Conservation (phyloP, 2,329 filamentous ascomycete species). For the Neopestalotiopsis sp. region DNA sequence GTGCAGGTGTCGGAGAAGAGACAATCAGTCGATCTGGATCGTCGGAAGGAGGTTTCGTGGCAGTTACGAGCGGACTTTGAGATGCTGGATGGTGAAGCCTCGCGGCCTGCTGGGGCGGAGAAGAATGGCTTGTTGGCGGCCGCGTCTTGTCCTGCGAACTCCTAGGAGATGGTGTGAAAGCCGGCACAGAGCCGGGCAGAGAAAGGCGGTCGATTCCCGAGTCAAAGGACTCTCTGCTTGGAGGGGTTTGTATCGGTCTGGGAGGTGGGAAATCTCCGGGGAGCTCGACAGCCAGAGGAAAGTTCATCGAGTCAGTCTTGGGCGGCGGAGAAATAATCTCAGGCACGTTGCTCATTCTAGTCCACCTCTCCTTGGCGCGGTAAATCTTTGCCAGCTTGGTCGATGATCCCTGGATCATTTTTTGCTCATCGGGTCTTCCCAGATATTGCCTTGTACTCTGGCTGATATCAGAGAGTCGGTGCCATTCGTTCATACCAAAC, state of each 20-base stretch:
- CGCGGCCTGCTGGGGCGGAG: constrained; percentile 38
- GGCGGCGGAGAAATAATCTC: constrained; percentile 43
- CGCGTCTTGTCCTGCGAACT: constrained; percentile 55
- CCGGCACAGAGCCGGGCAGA: constrained; percentile 36
- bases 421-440: constrained; percentile 73
- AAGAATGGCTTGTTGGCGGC: constrained; percentile 38
- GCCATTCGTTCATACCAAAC: constrained; percentile 99
- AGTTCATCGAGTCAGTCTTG: constrained; percentile 45
- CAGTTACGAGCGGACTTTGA: constrained; percentile 24
- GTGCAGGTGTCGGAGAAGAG: constrained; percentile 62
- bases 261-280: constrained; percentile 57
- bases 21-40: constrained; percentile 61
- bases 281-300: constrained; percentile 62
- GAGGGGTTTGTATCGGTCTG: constrained; percentile 43
- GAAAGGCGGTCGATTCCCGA: constrained; percentile 58
- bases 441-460: constrained; percentile 89
- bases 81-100: constrained; percentile 32
- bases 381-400: constrained; percentile 85
- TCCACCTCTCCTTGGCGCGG: constrained; percentile 73
- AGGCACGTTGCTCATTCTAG: constrained; percentile 51
- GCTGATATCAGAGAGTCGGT: constrained; percentile 91
- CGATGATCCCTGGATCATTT: constrained; percentile 77
- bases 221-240: constrained; percentile 61
- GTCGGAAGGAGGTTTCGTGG: constrained; percentile 38
- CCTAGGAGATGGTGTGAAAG: constrained; percentile 52